phyloP scores from a whole-genome alignment of 306 rosid species.

The Cyamopsis tetragonoloba region DNA sequence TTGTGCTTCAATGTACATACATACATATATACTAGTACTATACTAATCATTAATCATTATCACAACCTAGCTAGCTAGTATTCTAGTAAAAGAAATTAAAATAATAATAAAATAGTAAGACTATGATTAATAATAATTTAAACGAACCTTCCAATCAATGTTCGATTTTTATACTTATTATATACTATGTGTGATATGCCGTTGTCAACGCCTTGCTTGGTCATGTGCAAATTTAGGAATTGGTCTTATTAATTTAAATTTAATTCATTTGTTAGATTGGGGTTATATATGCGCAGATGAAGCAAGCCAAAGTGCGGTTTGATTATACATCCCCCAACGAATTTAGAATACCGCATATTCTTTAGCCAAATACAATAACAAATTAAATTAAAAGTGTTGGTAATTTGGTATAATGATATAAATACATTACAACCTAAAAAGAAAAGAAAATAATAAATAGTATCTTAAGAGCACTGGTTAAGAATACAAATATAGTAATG shows the following conservation, averaged over 20 bases:
- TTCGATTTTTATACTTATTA: background rate
- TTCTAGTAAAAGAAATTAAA: too few relatives aligned
- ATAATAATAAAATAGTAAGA: background rate
- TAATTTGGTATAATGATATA: too few relatives aligned
- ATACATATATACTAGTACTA: background rate
- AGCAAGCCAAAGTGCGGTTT: background rate
- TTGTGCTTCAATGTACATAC: background rate
- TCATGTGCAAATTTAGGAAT: background rate
- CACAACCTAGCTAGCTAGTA: conserved; percentile 24
- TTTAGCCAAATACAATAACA: background rate
- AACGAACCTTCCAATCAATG: conserved; percentile 28
- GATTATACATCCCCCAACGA: background rate
- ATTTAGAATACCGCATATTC: background rate
- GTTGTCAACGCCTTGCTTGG: conserved; percentile 29
- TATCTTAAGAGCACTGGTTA: too few relatives aligned
- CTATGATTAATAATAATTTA: background rate
- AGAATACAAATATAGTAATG: too few relatives aligned
- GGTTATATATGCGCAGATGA: conserved; percentile 13
- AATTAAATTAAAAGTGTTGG: too few relatives aligned
- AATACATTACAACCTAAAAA: too few relatives aligned
- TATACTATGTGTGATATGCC: background rate
- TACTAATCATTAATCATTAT: too few relatives aligned
- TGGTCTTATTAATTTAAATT: background rate
- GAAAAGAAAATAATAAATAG: too few relatives aligned
- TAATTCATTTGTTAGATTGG: background rate